Conservation (phyloP, 768 basidiomycete genomes). For the Lentinula lateritia region DNA sequence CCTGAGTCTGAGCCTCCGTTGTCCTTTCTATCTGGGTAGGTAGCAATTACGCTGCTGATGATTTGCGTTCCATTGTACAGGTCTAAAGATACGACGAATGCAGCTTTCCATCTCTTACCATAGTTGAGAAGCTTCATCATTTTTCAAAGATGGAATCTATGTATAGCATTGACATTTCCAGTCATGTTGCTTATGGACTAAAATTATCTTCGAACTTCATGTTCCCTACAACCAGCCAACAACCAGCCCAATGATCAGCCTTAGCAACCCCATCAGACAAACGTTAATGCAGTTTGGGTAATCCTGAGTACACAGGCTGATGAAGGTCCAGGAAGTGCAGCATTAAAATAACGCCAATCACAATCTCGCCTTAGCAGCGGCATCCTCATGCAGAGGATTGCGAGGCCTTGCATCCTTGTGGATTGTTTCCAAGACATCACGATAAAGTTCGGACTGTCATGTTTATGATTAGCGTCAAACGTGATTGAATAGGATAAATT, state of each 20-base stretch:
- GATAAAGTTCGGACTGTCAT: slow-evolving; percentile 47
- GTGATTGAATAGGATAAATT: background rate
- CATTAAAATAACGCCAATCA: slow-evolving; percentile 11
- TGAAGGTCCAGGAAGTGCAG: too few relatives aligned
- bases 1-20: too few relatives aligned
- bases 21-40: too few relatives aligned
- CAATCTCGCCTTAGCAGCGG: slow-evolving; percentile 43
- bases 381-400: slow-evolving; percentile 38
- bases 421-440: slow-evolving; percentile 42
- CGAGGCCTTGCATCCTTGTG: slow-evolving; percentile 28
- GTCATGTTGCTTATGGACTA: background rate
- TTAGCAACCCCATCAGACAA: background rate
- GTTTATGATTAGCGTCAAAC: background rate
- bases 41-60: too few relatives aligned
- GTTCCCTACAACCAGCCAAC: too few relatives aligned
- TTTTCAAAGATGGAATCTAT: background rate
- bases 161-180: background rate
- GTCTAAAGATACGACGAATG: too few relatives aligned
- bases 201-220: too few relatives aligned
- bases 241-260: background rate
- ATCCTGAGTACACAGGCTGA: too few relatives aligned
- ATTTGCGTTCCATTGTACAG: too few relatives aligned
- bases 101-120: too few relatives aligned
- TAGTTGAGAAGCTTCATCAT: too few relatives aligned
- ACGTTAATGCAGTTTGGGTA: too few relatives aligned